Evolutionary conservation across 2,329 filamentous ascomycete species (phyloP).

Genomic region (Fusarium napiforme): DNA sequence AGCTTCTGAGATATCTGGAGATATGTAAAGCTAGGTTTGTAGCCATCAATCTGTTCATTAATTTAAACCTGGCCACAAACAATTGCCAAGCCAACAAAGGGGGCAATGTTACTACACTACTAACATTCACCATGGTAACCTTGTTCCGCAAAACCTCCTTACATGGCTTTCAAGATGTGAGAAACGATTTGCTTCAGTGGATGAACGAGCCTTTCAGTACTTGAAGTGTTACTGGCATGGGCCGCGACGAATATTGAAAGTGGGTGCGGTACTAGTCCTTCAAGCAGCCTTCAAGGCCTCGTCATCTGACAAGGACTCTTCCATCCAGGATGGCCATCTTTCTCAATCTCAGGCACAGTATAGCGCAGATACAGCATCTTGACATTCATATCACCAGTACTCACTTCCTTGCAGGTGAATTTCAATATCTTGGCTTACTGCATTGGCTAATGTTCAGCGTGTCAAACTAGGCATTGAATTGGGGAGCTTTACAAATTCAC

Average conservation of each 20-base stretch:
- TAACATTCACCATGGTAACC: background rate
- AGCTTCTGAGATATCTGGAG: fast-evolving
- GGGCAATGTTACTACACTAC: background rate
- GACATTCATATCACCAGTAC: background rate
- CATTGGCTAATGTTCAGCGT: fast-evolving
- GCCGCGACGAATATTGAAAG: background rate
- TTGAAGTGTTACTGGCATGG: background rate
- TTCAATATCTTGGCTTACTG: no score
- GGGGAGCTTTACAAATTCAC: fast-evolving
- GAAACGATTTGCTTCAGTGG: background rate
- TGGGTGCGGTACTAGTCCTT: background rate
- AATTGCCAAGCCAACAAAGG: background rate
- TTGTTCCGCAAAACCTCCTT: background rate
- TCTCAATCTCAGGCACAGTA: background rate
- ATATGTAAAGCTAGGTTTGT: background rate
- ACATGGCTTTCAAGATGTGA: background rate
- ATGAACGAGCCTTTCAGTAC: background rate
- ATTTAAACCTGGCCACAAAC: no score
- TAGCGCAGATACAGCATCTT: background rate
- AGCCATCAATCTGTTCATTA: background rate
- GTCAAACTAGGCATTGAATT: background rate
- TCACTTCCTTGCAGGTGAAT: fast-evolving
- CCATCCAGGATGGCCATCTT: background rate
- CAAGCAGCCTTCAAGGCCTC: background rate
- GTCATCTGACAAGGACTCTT: background rate